Evolutionary conservation across 345 rosid species (phyloP), one percentile per base, ranked within the genome.

Genomic region (Trapa bicornis): DNA sequence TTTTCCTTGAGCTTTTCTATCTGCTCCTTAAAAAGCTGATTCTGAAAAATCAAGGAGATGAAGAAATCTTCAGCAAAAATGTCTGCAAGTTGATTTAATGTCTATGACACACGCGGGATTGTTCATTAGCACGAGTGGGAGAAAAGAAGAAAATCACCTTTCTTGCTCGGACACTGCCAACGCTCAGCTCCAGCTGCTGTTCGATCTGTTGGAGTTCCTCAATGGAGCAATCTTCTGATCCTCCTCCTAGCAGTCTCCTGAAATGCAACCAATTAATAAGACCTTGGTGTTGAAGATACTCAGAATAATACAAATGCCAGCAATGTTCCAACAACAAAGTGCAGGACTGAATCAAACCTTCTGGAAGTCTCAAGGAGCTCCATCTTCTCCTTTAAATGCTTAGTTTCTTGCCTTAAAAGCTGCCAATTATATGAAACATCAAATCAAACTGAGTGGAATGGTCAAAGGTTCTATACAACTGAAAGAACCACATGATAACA

Each of bases 131-230:
- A 1, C 4, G 22, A 10, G 33, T 29, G 29, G 62, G 6, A 33
- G 11, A 35, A 22, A 22, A 22, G 29, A 2, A 8, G 1, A 8
- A 33, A 58, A 35, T 58, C 29, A 11, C 62, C 62, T 58, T 58
- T 13, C 62, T 32, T 32, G 85, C 85, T 75, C 92, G 71, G 62
- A 87, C 33, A 65, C 65, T 74, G 77, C 78, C 72, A 42, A 84
- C 85, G 72, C 92, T 85, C 74, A 56, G 76, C 74, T 83, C 82
- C 74, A 85, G 69, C 75, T 87, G 89, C 37, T 73, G 82, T 77
- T 87, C 92, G 37, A 81, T 75, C 73, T 83, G 82, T 47, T 81
- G 85, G 22, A 87, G 81, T 54, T 85, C 92, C 48, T 84, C 89
- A 37, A 83, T 70, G 0, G 82, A 73, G 77, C 89, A 85, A 37